Evolutionary conservation across 2,329 filamentous ascomycete species (phyloP).

Genomic region (Macrophomina phaseolina): DNA sequence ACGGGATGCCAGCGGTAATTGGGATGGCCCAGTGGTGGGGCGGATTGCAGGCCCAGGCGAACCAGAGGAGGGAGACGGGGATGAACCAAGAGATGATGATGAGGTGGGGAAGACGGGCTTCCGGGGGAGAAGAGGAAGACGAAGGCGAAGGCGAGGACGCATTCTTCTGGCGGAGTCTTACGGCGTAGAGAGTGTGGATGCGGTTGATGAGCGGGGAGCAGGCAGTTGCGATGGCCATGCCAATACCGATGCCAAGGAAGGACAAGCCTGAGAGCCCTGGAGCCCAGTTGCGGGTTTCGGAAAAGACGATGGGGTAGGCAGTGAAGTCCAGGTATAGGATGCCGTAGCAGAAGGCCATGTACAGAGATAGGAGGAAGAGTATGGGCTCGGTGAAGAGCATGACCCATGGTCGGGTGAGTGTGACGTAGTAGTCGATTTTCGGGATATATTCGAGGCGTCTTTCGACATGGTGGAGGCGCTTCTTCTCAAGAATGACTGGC

Average conservation of each 20-base stretch:
- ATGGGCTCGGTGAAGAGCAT: constrained; percentile 76
- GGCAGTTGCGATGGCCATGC: constrained; percentile 46
- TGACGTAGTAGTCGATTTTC: constrained; percentile 28
- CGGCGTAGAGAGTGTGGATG: constrained; percentile 70
- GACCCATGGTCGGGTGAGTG: constrained; percentile 29
- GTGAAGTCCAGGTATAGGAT: constrained; percentile 91
- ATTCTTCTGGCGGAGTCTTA: constrained; percentile 59
- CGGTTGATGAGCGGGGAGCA: constrained; percentile 73
- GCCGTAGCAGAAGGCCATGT: constrained; percentile 77
- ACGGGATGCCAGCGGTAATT: constrained; percentile 78
- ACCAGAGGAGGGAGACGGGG: constrained; percentile 75
- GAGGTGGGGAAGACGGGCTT: constrained; percentile 81
- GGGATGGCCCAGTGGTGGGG: constrained; percentile 86
- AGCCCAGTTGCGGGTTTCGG: constrained; percentile 77
- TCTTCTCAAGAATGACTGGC: constrained; percentile 50
- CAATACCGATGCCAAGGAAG: constrained; percentile 73
- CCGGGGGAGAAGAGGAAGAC: constrained; percentile 65
- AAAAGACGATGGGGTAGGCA: constrained; percentile 85
- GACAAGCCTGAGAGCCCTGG: constrained; percentile 75
- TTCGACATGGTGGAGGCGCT: background rate
- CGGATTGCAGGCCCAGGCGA: constrained; percentile 50
- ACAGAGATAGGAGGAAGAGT: constrained; percentile 57
- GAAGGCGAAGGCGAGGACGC: constrained; percentile 34
- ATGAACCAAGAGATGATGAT: constrained; percentile 76
- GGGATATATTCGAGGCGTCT: constrained; percentile 5